These are phyloP conservation scores for Teratosphaeria destructans DNA, from an alignment of 2,329 filamentous ascomycete species.

Conservation along the genomic window DNA sequence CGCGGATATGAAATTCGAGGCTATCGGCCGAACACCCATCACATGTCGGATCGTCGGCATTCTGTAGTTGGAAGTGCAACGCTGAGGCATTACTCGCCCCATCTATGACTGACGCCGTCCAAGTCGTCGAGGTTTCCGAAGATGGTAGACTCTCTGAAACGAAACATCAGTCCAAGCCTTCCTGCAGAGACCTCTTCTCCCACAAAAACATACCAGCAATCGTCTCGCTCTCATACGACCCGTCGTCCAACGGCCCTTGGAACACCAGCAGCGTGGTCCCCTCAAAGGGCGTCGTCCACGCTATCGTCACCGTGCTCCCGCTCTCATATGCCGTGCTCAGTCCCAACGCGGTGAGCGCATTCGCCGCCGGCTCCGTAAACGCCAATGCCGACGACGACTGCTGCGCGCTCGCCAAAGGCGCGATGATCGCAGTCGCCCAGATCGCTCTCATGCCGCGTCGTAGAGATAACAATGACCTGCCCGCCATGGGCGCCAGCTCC, in stretches of 20 bases:
- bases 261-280: conserved; percentile 4
- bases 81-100: not conserved
- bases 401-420: not conserved
- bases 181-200: not conserved
- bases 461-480: not conserved
- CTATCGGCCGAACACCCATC: conserved; percentile 2
- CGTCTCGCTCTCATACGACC: not conserved
- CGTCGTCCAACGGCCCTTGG: conserved; percentile 6
- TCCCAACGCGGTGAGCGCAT: conserved; percentile 4
- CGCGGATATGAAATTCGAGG: conserved; percentile 1
- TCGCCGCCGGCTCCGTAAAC: conserved; percentile 4
- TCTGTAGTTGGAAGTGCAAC: conserved; percentile 3
- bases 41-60: not conserved
- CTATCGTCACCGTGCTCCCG: conserved; percentile 4
- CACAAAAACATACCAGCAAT: conserved; percentile 4
- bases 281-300: conserved; percentile 5
- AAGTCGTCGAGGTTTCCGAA: not conserved
- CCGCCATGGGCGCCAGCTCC: not conserved
- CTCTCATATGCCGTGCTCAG: not conserved
- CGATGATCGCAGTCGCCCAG: not conserved
- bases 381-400: not conserved
- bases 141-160: not conserved
- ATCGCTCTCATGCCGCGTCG: not conserved
- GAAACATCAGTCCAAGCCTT: not conserved
- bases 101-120: conserved; percentile 1